Conservation (phyloP, 768 basidiomycete genomes). For the Suillus lakei region DNA sequence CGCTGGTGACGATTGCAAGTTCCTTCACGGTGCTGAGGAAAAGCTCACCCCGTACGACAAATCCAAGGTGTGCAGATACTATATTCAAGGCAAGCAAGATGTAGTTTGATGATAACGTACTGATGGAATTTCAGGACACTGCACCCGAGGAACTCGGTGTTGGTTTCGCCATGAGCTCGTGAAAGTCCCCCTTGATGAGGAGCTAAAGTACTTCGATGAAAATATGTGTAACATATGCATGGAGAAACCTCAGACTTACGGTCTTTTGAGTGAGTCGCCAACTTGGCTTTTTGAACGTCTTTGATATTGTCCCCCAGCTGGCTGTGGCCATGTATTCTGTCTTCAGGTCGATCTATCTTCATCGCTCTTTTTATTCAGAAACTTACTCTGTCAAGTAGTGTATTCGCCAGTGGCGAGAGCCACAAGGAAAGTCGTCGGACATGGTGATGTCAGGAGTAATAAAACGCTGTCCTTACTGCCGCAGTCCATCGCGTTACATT, state of each 20-base stretch:
- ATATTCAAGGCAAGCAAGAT: constrained; percentile 51
- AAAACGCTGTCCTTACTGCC: constrained; percentile 83
- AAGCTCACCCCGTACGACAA: constrained; percentile 71
- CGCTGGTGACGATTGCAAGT: constrained; percentile 72
- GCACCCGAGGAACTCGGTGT: constrained; percentile 68
- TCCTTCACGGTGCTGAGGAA: constrained; percentile 63
- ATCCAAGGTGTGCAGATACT: constrained; percentile 71
- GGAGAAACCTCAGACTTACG: constrained; percentile 72
- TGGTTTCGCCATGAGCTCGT: constrained; percentile 70
- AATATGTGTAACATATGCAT: constrained; percentile 74
- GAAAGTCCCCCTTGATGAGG: constrained; percentile 25
- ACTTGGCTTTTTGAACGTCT: not conserved
- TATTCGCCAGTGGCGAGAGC: constrained; percentile 78
- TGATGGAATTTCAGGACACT: constrained; percentile 56
- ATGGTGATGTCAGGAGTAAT: constrained; percentile 59
- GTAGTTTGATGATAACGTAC: not conserved
- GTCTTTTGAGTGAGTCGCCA: constrained; percentile 60
- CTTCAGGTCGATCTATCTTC: constrained; percentile 51
- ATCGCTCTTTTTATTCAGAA: constrained; percentile 1
- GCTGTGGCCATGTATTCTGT: constrained; percentile 83
- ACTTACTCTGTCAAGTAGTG: constrained; percentile 49
- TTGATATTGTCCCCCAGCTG: constrained; percentile 44
- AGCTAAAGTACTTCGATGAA: constrained; percentile 40
- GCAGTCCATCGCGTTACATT: constrained; percentile 66
- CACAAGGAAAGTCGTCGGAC: constrained; percentile 54